A percentile compares a stretch with the other conserved stretches of the same genome.
phyloP scores from a whole-genome alignment of 2,329 filamentous ascomycete species.

The Neocucurbitaria cava region DNA sequence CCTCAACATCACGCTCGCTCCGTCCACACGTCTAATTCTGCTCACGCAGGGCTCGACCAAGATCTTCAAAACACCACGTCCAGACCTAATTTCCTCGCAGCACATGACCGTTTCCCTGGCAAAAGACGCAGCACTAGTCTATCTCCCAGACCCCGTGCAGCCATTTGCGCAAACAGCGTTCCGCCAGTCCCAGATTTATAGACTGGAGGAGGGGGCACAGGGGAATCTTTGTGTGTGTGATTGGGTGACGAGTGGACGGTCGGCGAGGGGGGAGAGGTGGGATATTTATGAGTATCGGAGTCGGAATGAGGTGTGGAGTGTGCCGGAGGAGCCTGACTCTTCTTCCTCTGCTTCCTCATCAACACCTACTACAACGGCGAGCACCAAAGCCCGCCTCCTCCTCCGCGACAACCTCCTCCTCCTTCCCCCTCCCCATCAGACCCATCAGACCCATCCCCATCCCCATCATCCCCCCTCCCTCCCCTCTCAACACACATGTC shows the following conservation, averaged over 20 bases:
- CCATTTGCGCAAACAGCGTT: constrained; percentile 87
- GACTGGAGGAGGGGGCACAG: constrained; percentile 56
- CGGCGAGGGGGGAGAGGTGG: constrained; percentile 88
- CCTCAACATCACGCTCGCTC: constrained; percentile 71
- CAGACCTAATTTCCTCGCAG: constrained; percentile 55
- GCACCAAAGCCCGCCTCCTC: constrained; percentile 65
- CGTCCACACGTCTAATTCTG: constrained; percentile 68
- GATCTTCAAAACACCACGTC: constrained; percentile 80
- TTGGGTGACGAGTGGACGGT: constrained; percentile 91
- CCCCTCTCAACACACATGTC: constrained; percentile 65
- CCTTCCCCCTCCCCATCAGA: constrained; percentile 56
- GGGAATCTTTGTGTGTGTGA: constrained; percentile 79
- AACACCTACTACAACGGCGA: too few relatives aligned
- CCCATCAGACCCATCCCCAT: too few relatives aligned
- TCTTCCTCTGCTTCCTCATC: too few relatives aligned
- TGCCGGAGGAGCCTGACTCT: too few relatives aligned
- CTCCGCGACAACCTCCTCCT: constrained; percentile 87
- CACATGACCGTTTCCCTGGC: constrained; percentile 57
- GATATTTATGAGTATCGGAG: constrained; percentile 79
- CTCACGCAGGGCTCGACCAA: constrained; percentile 84
- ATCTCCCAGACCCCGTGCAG: constrained; percentile 90
- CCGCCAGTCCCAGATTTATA: constrained; percentile 82
- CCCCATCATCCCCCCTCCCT: too few relatives aligned
- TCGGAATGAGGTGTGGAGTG: constrained; percentile 82
- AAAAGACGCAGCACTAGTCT: constrained; percentile 61